These are phyloP conservation scores for Pseudoperonospora humuli DNA, from an alignment of 352 stramenopile genomes.

Conservation along the genomic window DNA sequence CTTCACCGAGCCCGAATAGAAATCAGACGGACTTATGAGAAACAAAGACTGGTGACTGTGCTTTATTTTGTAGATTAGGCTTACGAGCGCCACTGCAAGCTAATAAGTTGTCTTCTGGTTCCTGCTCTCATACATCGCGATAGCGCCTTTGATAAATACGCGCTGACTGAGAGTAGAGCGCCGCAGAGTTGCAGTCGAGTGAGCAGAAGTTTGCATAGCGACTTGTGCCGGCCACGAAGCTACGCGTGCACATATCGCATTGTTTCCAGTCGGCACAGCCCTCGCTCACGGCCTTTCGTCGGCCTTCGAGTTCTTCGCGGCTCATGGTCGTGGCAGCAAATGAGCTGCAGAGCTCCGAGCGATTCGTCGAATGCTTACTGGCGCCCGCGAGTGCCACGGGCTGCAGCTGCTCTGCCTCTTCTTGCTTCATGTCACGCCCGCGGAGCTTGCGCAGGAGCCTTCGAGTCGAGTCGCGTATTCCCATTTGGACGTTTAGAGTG, in stretches of 20 bases:
- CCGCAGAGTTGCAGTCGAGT: conserved; percentile 70
- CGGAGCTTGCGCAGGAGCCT: conserved; percentile 44
- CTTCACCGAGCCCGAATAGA: no score
- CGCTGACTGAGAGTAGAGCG: conserved; percentile 37
- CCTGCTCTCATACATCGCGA: conserved; percentile 13
- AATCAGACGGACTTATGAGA: not conserved
- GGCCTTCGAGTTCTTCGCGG: conserved; percentile 27
- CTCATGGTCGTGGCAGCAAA: conserved; percentile 45
- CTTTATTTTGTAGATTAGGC: conserved; percentile 12
- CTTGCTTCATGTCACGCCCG: conserved; percentile 38
- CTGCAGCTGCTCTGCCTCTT: conserved; percentile 49
- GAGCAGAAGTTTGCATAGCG: conserved; percentile 58
- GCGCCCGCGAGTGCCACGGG: conserved; percentile 62
- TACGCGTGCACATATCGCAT: conserved; percentile 55
- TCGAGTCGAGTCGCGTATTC: conserved; percentile 34
- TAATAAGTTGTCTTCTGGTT: no score
- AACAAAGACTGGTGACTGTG: not conserved
- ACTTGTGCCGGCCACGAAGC: conserved; percentile 45
- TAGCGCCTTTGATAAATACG: conserved; percentile 27
- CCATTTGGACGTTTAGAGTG: no score
- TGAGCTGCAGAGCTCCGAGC: conserved; percentile 54
- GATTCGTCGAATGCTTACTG: conserved; percentile 39
- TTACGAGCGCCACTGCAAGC: conserved; percentile 4
- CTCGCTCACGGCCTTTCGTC: conserved; percentile 51
- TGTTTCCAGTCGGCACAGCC: conserved; percentile 30